A percentile compares a stretch with the other conserved stretches of the same genome.
phyloP scores from a whole-genome alignment of 257 asterid species.

The Nicotiana sylvestris region DNA sequence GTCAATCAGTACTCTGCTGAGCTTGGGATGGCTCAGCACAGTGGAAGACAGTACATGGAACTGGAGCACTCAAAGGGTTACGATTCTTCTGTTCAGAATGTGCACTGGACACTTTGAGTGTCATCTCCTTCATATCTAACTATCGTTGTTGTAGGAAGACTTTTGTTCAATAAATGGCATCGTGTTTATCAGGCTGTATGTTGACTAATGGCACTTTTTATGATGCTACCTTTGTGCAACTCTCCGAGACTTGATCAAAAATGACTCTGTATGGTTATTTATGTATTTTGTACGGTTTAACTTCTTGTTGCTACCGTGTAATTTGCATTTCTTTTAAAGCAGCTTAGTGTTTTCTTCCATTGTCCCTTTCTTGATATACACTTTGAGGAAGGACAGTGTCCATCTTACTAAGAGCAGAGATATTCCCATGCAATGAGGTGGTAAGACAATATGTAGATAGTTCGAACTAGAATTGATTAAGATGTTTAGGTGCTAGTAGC shows the following conservation, averaged over 20 bases:
- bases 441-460: not conserved
- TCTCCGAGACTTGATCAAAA: not conserved
- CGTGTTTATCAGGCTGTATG: not conserved
- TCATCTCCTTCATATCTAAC: not conserved
- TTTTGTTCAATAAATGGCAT: not conserved
- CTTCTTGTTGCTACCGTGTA: not conserved
- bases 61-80: slow-evolving; percentile 52
- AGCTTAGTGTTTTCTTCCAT: not conserved
- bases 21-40: slow-evolving; percentile 51
- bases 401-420: not conserved
- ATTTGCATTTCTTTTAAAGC: not conserved
- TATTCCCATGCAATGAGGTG: not conserved
- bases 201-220: not conserved
- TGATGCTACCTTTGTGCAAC: not conserved
- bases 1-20: slow-evolving; percentile 37
- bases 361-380: not conserved
- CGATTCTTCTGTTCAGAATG: slow-evolving; percentile 53
- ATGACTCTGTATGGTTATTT: not conserved
- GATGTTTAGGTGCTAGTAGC: not conserved
- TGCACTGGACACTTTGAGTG: slow-evolving; percentile 57
- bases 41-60: slow-evolving; percentile 40
- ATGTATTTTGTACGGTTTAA: not conserved
- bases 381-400: not conserved
- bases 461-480: not conserved
- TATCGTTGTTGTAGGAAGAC: not conserved